Conservation (phyloP, 331 rosid genomes). For the Stylosanthes scabra region DNA sequence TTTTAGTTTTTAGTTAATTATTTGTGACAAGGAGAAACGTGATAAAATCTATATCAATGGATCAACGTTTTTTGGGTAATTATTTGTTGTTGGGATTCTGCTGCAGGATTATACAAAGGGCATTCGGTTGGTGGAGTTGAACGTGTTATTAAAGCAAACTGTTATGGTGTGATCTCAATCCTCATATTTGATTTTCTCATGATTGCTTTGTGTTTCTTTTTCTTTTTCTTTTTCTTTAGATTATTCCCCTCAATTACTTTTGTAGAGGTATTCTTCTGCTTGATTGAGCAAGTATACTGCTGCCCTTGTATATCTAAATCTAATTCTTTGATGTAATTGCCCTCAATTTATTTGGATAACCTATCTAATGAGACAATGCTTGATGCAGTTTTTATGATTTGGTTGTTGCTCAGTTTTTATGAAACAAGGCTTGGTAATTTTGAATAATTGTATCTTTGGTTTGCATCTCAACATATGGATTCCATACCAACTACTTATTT, state of each 20-base stretch:
- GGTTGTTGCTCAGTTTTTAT: not conserved
- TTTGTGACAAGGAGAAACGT: constrained; percentile 17
- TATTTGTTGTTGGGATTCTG: constrained; percentile 37
- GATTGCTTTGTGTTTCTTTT: constrained; percentile 10
- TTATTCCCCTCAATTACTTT: constrained; percentile 2
- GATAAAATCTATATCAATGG: not conserved
- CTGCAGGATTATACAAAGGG: constrained; percentile 95
- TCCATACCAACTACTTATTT: not conserved
- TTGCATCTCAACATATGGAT: constrained; percentile 2
- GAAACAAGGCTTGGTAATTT: not conserved
- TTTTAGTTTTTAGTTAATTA: constrained; percentile 8
- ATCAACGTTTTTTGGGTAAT: constrained; percentile 2
- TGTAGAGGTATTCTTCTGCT: constrained; percentile 5
- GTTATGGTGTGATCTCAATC: constrained; percentile 75
- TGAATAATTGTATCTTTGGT: constrained; percentile 4
- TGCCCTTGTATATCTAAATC: constrained; percentile 12
- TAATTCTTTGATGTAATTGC: constrained; percentile 15
- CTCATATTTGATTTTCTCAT: constrained; percentile 1
- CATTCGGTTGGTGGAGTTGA: constrained; percentile 94
- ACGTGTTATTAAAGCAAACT: constrained; percentile 87
- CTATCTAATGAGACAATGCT: not conserved
- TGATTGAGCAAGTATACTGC: not conserved
- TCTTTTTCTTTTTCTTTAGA: not conserved
- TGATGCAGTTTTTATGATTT: too few species aligned
- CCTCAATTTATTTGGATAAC: not conserved